Evolutionary conservation across 1,139 yeast species (phyloP), one percentile per base, ranked within the genome.

Genomic region (Magnusiomyces starmeri): DNA sequence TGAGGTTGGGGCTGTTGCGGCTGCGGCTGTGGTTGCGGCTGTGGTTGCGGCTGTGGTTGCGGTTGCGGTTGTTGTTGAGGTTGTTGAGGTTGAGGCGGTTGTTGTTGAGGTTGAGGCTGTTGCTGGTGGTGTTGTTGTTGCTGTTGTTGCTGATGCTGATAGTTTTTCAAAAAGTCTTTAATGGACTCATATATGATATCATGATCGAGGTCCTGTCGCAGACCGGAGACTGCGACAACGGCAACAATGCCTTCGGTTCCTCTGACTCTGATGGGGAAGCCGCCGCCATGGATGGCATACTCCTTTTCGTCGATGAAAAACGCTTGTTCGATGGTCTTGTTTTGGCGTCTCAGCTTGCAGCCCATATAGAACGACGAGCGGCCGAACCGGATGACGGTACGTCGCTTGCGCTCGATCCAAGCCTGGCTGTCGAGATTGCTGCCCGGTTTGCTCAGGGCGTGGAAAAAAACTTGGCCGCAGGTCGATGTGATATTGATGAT

Each of bases 221-320:
- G 73, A 0, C 86, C 86, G 62, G 83, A 77, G 39, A 81, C 74
- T n/a, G 83, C 78, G 47, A 80, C 69, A 2, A 79, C 75, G 1
- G 77, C 87, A 39, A 78, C 70, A 26, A 79, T 68, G 21, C 74
- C 73, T 57, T 75, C 81, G 40, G 69, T 62, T 26, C 71, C 70
- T 12, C 66, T 64, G 18, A 78, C 69, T 49, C 75, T 71, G 48
- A 81, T 66, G 1, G 85, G 85, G 51, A 81, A 75, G 51, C 80
- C 78, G 44, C 86, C 86, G 10, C 85, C 87, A 59, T 80, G 85
- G 48, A 73, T 65, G 10, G 84, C 81, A 59, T 72, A 81, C n/a
- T 79, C 81, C 26, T 59, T 56, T 20, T 75, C 69, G 24, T 74
- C 68, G 22, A 70, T 61, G 57, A 69, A 75, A 54, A 72, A 70